Base-by-base conservation (phyloP, 208 protist genomes). In the Wallacemonas sp. region DNA sequence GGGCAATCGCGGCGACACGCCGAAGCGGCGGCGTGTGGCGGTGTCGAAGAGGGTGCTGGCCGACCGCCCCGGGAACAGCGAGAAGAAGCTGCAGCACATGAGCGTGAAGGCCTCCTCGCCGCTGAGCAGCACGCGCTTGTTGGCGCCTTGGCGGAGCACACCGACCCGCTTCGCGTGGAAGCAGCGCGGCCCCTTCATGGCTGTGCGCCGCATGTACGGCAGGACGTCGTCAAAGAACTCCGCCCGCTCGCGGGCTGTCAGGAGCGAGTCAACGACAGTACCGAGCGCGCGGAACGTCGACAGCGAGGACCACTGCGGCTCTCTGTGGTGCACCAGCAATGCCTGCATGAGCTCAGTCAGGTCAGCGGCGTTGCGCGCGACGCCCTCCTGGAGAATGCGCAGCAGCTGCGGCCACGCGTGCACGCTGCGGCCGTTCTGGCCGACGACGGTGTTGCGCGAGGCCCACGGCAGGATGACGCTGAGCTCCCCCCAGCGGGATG, bases 81-180 rank as follows among this genome's bases (percentile, higher is more conserved):
- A 91, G 57, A 91, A 91, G 66, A 94, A 90, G 59, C 64, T 67
- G 62, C 82, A 90, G 45, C 70, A 76, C 63, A 86, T 38, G 7
- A 90, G 69, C 44, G 65, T 73, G 45, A 72, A 50, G 3, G 50
- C 62, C 57, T 94, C 74, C 2, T 72, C 61, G 61, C 74, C 26
- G 1, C 64, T 72, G 16, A 90, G 39, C 23, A 76, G 42, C 0
- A 87, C 36, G 3, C 46, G 52, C 16, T 42, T 52, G 23, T 67
- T 82, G 10, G 49, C 41, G 23, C 72, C 62, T 41, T 81, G 72
- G 8, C 54, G 42, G 20, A 87, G 70, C 1, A 87, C 48, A 0
- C 67, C 57, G 23, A 84, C 14, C 0, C 38, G 46, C 22, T 72
- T 61, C 12, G 23, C 18, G 2, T 52, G 12, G 48, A 90, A 76